Percentiles rank a stretch among this genome's conserved stretches.
These are phyloP conservation scores for Backusella australiensis DNA, from an alignment of 192 early-diverging fungal species.

Conservation along the genomic window DNA sequence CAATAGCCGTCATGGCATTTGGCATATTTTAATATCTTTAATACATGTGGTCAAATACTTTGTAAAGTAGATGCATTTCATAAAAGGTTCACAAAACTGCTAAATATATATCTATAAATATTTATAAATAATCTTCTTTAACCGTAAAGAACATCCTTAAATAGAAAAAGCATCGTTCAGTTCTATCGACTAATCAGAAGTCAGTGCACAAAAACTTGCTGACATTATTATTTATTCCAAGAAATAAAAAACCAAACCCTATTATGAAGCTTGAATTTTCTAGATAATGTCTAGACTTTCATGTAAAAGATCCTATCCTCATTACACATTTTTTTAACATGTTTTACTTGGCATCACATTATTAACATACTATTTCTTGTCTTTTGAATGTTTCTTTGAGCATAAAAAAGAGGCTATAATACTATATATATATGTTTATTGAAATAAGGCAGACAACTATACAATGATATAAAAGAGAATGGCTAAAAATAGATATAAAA, in stretches of 20 bases:
- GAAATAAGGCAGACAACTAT: background rate
- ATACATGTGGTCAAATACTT: background rate
- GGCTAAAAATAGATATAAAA: slow-evolving; percentile 1
- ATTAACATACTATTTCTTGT: background rate
- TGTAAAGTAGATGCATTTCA: background rate
- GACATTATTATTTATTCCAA: background rate
- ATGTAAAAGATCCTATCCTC: too few species aligned
- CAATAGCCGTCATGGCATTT: background rate
- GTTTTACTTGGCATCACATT: background rate
- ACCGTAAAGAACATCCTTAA: background rate
- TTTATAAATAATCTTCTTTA: background rate
- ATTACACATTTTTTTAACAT: background rate
- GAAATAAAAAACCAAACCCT: background rate
- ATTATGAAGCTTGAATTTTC: background rate
- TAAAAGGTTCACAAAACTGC: background rate
- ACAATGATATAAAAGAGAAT: background rate
- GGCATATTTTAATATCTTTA: background rate
- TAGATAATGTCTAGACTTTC: background rate
- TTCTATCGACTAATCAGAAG: background rate
- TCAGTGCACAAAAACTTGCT: background rate
- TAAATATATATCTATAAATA: background rate
- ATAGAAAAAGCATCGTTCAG: background rate
- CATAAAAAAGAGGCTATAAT: background rate
- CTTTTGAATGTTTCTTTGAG: background rate
- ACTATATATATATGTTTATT: background rate